Percentiles rank a stretch among this genome's conserved stretches.
These are phyloP conservation scores for Huntiella omanensis DNA, from an alignment of 2,329 filamentous ascomycete species.

Conservation along the genomic window DNA sequence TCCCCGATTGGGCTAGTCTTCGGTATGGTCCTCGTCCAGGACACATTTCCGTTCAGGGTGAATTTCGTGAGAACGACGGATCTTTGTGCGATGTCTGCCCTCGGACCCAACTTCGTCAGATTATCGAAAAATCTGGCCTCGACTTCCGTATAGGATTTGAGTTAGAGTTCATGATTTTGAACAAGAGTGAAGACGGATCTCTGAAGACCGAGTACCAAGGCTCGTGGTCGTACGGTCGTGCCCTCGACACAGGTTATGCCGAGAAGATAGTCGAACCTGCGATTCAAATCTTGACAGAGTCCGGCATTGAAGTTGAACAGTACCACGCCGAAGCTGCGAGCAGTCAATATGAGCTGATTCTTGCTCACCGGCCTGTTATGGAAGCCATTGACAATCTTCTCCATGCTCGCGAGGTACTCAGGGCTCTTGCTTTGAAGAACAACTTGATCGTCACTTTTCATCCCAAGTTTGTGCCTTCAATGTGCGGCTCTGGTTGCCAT, in stretches of 20 bases:
- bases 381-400: slow-evolving; percentile 53
- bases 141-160: slow-evolving; percentile 57
- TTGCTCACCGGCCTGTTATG: slow-evolving; percentile 43
- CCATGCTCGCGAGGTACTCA: slow-evolving; percentile 51
- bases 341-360: slow-evolving; percentile 62
- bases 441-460: slow-evolving; percentile 52
- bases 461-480: slow-evolving; percentile 43
- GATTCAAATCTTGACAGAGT: slow-evolving; percentile 35
- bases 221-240: slow-evolving; percentile 18
- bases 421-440: slow-evolving; percentile 40
- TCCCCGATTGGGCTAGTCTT: slow-evolving; percentile 47
- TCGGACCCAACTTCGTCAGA: slow-evolving; percentile 37
- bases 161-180: slow-evolving; percentile 33
- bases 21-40: slow-evolving; percentile 36
- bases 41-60: slow-evolving; percentile 47
- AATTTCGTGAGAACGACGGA: slow-evolving; percentile 40
- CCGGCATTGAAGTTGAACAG: slow-evolving; percentile 50
- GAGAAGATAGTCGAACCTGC: slow-evolving; percentile 47
- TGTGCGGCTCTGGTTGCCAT: slow-evolving; percentile 47
- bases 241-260: slow-evolving; percentile 16
- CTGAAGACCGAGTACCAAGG: slow-evolving; percentile 47
- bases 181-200: background rate
- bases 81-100: slow-evolving; percentile 39
- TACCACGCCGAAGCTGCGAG: slow-evolving; percentile 56
- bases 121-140: slow-evolving; percentile 22